Evolutionary conservation across 345 rosid genomes (phyloP), one percentile per base, ranked within the genome.

Genomic region (Ceriops zippeliana): DNA sequence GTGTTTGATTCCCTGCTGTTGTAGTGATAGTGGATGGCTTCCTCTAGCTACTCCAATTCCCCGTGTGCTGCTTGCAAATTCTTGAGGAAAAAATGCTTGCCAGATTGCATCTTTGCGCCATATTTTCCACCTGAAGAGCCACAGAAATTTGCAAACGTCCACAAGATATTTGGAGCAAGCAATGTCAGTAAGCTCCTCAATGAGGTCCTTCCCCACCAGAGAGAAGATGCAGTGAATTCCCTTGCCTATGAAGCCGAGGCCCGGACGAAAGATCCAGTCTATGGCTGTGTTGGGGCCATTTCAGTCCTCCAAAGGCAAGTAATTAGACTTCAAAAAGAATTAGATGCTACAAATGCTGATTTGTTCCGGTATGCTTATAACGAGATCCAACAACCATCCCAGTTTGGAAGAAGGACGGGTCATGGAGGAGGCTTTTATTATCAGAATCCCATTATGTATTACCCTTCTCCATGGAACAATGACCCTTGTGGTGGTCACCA

Each of bases 61-160:
- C 79, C 79, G 61, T 76, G 79, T 70, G 79, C 79, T 28, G 79
- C 79, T 7, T 76, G 79, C 79, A 76, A 76, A 62, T 76, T 76
- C 79, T 49, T 76, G 68, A 66, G 79, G 72, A 76, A 75, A 28
- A 76, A 76, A 66, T 76, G 79, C 68, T 11, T 76, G 32, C 68
- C 79, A 32, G 79, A 76, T 56, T 76, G 79, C 75, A 66, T 76
- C 26, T 76, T 76, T 49, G 75, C 79, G 53, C 79, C 79, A 2
- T 76, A 76, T 47, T 70, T 70, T 34, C 79, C 79, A 46, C 75
- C 75, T 1, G 79, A 76, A 34, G 79, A 70, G 79, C 75, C 78
- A 2, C 70, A 71, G 56, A 70, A 76, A 67, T 76, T 76, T 27
- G 79, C 79, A 19, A 76, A 76, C 46, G 75, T 71, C 32, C 80